These are phyloP conservation scores for Populus simonii DNA, from an alignment of 345 rosid species.

Conservation along the genomic window DNA sequence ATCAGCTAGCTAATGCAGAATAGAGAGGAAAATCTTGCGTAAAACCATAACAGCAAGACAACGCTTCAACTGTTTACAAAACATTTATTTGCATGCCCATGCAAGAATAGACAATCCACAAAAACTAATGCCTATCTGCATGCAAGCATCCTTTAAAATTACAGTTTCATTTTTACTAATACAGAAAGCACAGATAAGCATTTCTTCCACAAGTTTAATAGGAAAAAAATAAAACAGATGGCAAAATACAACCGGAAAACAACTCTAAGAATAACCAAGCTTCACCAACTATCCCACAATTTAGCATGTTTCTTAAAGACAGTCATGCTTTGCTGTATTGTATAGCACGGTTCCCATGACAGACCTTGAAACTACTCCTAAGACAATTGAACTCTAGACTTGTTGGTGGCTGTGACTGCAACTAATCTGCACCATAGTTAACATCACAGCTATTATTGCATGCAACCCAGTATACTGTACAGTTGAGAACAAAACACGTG, in stretches of 20 bases:
- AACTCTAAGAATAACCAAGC: not conserved
- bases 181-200: not conserved
- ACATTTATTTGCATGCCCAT: not conserved
- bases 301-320: not conserved
- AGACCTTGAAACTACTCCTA: too few relatives aligned
- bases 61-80: not conserved
- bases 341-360: too few relatives aligned
- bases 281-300: not conserved
- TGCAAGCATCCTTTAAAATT: not conserved
- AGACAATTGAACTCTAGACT: too few relatives aligned
- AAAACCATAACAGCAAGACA: not conserved
- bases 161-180: not conserved
- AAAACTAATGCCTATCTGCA: not conserved
- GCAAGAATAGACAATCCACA: not conserved
- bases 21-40: not conserved
- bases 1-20: not conserved
- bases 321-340: too few relatives aligned
- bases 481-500: too few relatives aligned
- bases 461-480: too few relatives aligned
- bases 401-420: too few relatives aligned
- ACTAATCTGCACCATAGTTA: too few relatives aligned
- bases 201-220: not conserved
- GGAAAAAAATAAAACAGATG: not conserved
- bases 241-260: not conserved
- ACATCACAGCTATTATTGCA: too few relatives aligned